phyloP scores from a whole-genome alignment of 129 eudicot species.

The Artemisia annua region DNA sequence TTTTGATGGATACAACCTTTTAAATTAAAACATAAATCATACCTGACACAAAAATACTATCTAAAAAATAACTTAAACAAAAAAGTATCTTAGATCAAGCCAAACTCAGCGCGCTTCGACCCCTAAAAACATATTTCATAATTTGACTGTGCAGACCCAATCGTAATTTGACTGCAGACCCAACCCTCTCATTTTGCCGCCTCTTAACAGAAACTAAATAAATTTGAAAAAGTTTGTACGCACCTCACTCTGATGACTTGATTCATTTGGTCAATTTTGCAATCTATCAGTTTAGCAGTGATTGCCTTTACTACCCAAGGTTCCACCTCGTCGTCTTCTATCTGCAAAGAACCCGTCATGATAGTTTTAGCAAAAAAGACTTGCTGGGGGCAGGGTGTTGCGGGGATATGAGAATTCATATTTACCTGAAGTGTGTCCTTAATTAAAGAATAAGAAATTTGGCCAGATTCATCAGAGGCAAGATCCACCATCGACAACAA shows the following conservation, averaged over 20 bases:
- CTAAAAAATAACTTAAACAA: neutral
- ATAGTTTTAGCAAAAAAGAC: neutral
- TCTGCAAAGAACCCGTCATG: conserved; percentile 38
- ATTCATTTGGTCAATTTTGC: conserved; percentile 95
- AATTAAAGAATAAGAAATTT: conserved; percentile 64
- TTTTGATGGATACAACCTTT: neutral
- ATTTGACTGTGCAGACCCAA: neutral
- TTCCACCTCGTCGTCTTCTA: conserved; percentile 78
- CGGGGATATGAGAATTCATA: neutral
- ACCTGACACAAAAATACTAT: too few species aligned
- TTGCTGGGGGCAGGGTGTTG: neutral
- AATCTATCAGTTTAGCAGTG: conserved; percentile 65
- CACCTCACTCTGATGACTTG: conserved; percentile 75
- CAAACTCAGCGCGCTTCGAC: neutral
- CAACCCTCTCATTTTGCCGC: neutral
- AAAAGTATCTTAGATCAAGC: neutral
- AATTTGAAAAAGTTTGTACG: neutral
- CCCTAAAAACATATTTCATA: too few species aligned
- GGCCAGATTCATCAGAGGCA: conserved; percentile 65
- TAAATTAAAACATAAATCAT: neutral
- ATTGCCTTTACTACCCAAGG: conserved; percentile 94
- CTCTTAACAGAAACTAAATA: neutral
- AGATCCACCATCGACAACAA: conserved; percentile 84
- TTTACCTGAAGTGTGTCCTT: conserved; percentile 68
- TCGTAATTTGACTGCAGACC: neutral